These are phyloP conservation scores for Candida dubliniensis DNA, from an alignment of 1,139 yeast species.

Conservation along the genomic window DNA sequence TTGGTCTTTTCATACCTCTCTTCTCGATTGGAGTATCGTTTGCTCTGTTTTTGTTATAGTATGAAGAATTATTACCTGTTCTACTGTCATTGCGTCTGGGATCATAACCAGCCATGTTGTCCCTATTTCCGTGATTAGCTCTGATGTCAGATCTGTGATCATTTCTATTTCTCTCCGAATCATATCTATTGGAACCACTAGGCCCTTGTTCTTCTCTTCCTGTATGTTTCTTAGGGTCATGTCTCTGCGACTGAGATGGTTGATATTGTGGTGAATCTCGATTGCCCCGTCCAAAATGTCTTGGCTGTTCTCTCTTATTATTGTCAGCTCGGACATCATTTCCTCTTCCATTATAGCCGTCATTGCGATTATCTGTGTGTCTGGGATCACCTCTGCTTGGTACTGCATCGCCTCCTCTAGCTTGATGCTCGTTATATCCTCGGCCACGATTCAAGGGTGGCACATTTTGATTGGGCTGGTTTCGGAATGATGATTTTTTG, in stretches of 20 bases:
- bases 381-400: no score
- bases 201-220: slow-evolving; percentile 13
- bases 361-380: background rate
- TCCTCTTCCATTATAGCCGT: background rate
- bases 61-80: background rate
- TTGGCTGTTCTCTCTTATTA: no score
- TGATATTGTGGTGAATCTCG: no score
- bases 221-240: background rate
- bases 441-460: background rate
- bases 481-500: slow-evolving; percentile 8
- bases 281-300: no score
- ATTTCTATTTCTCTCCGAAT: background rate
- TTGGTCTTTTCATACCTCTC: slow-evolving; percentile 1
- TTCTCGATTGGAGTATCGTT: background rate
- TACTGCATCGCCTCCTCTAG: background rate
- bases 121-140: no score
- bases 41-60: no score
- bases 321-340: no score
- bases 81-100: background rate
- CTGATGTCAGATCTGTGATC: no score
- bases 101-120: no score
- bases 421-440: background rate
- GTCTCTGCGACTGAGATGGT: background rate
- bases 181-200: no score
- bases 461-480: slow-evolving; percentile 3